phyloP scores from a whole-genome alignment of 2,329 filamentous ascomycete species.

The Aphanoascus verrucosus region DNA sequence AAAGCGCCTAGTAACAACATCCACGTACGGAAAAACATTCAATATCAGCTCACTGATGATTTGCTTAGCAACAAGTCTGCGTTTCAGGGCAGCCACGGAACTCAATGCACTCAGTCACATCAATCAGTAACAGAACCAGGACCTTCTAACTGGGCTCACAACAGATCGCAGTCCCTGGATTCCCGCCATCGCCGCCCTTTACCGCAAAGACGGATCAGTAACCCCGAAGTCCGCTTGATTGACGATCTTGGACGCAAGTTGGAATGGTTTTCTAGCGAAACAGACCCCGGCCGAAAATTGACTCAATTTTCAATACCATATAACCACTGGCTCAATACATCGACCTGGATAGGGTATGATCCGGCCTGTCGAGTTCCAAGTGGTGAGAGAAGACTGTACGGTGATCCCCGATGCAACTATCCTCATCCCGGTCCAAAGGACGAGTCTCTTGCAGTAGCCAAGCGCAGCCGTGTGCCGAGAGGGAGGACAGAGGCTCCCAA shows the following conservation, averaged over 20 bases:
- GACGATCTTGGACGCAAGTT: conserved; percentile 29
- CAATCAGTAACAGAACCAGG: neutral
- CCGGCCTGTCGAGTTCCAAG: conserved; percentile 28
- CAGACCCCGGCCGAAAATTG: conserved; percentile 31
- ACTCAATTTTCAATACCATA: conserved; percentile 32
- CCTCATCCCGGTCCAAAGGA: conserved; percentile 21
- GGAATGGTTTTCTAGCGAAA: conserved; percentile 30
- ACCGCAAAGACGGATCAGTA: conserved; percentile 19
- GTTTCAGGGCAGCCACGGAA: neutral
- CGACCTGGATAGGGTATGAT: conserved; percentile 33
- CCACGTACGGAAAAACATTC: neutral
- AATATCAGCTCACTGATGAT: too few species aligned
- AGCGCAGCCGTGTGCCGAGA: conserved; percentile 20
- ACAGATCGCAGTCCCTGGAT: neutral
- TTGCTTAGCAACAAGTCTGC: neutral
- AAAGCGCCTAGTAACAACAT: neutral
- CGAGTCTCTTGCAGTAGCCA: conserved; percentile 18
- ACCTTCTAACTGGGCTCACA: neutral
- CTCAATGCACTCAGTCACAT: neutral
- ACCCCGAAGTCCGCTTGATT: conserved; percentile 30
- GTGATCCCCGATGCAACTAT: conserved; percentile 29
- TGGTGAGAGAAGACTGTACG: conserved; percentile 24
- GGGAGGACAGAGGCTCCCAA: conserved; percentile 22
- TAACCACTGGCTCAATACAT: conserved; percentile 35
- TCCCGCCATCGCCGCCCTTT: neutral